phyloP scores from a whole-genome alignment of 2,329 filamentous ascomycete genomes.

The Nemania serpens region DNA sequence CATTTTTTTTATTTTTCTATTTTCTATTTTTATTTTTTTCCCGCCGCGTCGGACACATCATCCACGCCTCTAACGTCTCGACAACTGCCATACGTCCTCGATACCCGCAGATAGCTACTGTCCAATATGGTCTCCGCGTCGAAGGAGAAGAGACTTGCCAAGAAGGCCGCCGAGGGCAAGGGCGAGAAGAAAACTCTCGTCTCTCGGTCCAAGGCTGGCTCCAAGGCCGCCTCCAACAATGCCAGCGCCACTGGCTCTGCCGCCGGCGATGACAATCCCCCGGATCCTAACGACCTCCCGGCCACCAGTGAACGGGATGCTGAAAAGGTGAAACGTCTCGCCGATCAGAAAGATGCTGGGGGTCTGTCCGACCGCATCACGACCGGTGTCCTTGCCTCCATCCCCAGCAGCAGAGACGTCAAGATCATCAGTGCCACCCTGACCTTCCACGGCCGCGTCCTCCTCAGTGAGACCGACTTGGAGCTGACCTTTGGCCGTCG shows the following conservation, averaged over 20 bases:
- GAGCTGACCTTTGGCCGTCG: slow-evolving; percentile 91
- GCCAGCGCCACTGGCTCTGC: slow-evolving; percentile 55
- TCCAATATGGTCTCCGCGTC: slow-evolving; percentile 68
- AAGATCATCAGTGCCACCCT: slow-evolving; percentile 94
- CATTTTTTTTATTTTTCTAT: slow-evolving; percentile 2
- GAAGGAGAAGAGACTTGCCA: slow-evolving; percentile 73
- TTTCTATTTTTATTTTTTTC: no score
- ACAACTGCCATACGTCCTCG: not conserved
- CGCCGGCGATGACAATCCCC: slow-evolving; percentile 68
- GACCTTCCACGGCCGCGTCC: slow-evolving; percentile 96
- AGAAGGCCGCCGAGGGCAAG: slow-evolving; percentile 74
- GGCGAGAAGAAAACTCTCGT: slow-evolving; percentile 77
- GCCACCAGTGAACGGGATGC: slow-evolving; percentile 65
- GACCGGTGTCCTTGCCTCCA: slow-evolving; percentile 90
- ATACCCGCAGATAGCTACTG: no score
- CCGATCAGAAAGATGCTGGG: slow-evolving; percentile 92
- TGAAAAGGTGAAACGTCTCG: slow-evolving; percentile 83
- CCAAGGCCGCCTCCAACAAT: slow-evolving; percentile 67
- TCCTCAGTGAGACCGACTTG: slow-evolving; percentile 91
- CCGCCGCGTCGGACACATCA: no score
- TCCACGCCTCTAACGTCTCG: not conserved
- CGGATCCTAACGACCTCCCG: slow-evolving; percentile 69
- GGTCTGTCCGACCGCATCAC: slow-evolving; percentile 97
- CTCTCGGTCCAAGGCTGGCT: slow-evolving; percentile 67
- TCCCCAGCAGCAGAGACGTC: slow-evolving; percentile 85